Base-by-base conservation (phyloP, 176 grass and related monocot genomes). In the Avena insularis region DNA sequence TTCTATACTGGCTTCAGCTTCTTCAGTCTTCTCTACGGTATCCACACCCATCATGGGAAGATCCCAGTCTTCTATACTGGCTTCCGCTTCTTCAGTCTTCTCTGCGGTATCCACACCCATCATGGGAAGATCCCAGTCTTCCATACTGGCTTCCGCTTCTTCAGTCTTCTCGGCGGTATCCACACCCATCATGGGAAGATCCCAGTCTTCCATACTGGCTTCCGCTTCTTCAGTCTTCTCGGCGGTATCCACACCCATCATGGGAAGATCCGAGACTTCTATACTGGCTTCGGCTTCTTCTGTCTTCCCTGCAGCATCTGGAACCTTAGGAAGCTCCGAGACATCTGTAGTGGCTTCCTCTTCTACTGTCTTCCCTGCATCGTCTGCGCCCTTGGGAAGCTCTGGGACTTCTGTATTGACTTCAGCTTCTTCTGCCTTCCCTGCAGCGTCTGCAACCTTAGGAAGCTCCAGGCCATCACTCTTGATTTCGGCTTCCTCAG, bases 21-120 rank as follows among this genome's bases (percentile, higher is more conserved):
- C 89, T 77, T 74, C 84, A 13, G 79, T 76, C 81, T 85, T 88
- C 56, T 63, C 80, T n/a, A 11, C 48, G 3, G 25, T 59, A 59
- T 69, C 80, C 49, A 36, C 62, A 66, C 27, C 27, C 29, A 33
- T 5, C 0, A 43, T 43, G 40, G 27, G 63, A 16, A 66, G 63
- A 12, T 66, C 63, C 13, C 11, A 29, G 61, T 16, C 50, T 45
- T 79, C 55, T 4, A 66, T 14, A 33, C 6, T 33, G 27, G 33
- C 15, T 33, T 66, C 63, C 1, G 62, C 11, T 7, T 66, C 55
- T 19, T 58, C 55, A 9, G 82, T 47, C 46, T 47, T 47, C 1
- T 47, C 46, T 10, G 8, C 46, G 0, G 46, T 6, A 47, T 47
- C 46, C 8, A 6, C 46, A 47, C 46, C 8, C 46, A 47, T 47